Evolutionary conservation across 169 alveolate genomes (phyloP).

Genomic region (Plasmodium vinckei): DNA sequence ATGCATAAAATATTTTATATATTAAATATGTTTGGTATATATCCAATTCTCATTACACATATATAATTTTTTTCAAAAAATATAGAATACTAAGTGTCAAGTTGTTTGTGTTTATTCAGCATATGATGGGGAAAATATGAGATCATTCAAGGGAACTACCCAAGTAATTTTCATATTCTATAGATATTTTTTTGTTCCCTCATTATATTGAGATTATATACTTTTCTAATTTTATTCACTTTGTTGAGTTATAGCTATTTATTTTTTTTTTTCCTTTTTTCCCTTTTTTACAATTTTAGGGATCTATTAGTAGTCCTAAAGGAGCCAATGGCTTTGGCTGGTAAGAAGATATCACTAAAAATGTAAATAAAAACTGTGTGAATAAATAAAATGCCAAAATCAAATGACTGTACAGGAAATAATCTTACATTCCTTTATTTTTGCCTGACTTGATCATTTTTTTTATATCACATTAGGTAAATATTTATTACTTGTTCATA

Average conservation of each 20-base stretch:
- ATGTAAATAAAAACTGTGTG: not conserved
- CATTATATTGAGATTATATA: not conserved
- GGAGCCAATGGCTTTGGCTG: conserved; percentile 53
- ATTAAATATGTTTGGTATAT: too few relatives aligned
- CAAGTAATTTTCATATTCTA: conserved; percentile 19
- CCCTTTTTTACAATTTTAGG: conserved; percentile 3
- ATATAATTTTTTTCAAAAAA: not conserved
- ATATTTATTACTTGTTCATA: not conserved
- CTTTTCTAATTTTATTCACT: not conserved
- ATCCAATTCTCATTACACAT: not conserved
- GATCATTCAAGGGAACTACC: conserved; percentile 62
- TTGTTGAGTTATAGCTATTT: not conserved
- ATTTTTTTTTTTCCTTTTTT: not conserved
- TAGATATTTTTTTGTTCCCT: not conserved
- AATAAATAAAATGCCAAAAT: not conserved
- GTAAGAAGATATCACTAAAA: not conserved
- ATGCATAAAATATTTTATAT: too few relatives aligned
- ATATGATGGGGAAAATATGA: conserved; percentile 29
- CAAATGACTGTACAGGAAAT: not conserved
- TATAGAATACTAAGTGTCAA: conserved; percentile 37
- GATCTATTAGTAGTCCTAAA: conserved; percentile 31
- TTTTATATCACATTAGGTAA: not conserved
- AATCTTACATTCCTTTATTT: not conserved
- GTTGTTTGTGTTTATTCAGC: conserved; percentile 59
- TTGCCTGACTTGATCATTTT: not conserved